phyloP scores from a whole-genome alignment of 805 yeast genomes.

The Zygoascus biomembranicola region DNA sequence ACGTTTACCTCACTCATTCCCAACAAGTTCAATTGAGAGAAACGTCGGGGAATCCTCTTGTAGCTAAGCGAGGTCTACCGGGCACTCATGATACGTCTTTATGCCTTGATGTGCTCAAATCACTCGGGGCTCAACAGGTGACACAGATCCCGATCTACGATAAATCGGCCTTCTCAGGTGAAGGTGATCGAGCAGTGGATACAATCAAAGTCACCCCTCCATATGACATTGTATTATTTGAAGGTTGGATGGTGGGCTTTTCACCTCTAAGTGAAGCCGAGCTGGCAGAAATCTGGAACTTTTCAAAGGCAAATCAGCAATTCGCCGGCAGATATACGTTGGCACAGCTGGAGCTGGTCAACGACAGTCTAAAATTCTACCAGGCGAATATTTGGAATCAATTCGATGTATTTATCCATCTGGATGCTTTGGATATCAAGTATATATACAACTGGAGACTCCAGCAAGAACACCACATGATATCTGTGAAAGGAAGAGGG shows the following conservation, averaged over 20 bases:
- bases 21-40: slow-evolving; percentile 43
- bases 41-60: slow-evolving; percentile 42
- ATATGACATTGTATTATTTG: slow-evolving; percentile 65
- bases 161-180: slow-evolving; percentile 61
- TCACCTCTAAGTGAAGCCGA: slow-evolving; percentile 31
- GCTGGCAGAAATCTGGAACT: slow-evolving; percentile 25
- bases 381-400: slow-evolving; percentile 41
- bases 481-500: slow-evolving; percentile 50
- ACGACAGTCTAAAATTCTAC: slow-evolving; percentile 46
- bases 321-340: slow-evolving; percentile 10
- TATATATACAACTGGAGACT: slow-evolving; percentile 74
- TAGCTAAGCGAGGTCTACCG: slow-evolving; percentile 81
- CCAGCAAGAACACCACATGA: slow-evolving; percentile 60
- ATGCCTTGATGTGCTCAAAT: slow-evolving; percentile 29
- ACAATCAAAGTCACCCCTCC: slow-evolving; percentile 36
- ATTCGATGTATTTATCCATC: slow-evolving; percentile 53
- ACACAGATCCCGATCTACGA: slow-evolving; percentile 62
- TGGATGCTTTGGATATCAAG: slow-evolving; percentile 50
- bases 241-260: slow-evolving; percentile 94
- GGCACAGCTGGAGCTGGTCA: slow-evolving; percentile 34
- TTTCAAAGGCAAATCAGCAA: slow-evolving; percentile 23
- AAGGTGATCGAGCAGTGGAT: slow-evolving; percentile 59
- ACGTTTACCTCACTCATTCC: slow-evolving; percentile 62
- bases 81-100: slow-evolving; percentile 80
- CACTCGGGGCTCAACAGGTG: slow-evolving; percentile 24